Base-by-base conservation (phyloP, 2,329 filamentous ascomycete species). In the Fusarium virguliforme region DNA sequence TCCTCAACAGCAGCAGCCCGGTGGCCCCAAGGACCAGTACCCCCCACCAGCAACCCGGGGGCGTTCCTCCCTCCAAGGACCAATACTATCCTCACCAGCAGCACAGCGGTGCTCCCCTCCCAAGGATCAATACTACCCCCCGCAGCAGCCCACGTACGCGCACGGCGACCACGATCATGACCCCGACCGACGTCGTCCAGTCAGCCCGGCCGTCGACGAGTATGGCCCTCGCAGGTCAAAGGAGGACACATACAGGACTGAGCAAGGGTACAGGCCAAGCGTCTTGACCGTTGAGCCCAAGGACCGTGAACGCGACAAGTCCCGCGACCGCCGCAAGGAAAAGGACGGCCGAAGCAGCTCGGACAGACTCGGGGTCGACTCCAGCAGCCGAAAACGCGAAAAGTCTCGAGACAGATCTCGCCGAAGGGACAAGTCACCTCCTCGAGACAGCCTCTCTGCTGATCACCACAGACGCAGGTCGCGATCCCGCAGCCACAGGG, bases 201-300 rank as follows among this genome's bases (percentile, higher is more conserved):
- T 34, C 57, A 72, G 65, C 56, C 65, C 71, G 13, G 60, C 69
- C 8, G 68, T 62, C 4, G 75, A 77, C 37, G 66, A 71, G 10
- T 68, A 70, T 54, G 63, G 67, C 6, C 61, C 65, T 22, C 70
- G 67, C 40, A 72, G 60, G 43, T 69, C 73, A 34, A 73, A 65
- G 15, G 74, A 72, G 13, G 68, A 73, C 53, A 64, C 75, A 12
- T 68, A 73, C 38, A 72, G 71, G 24, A 77, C 78, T 10, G 84
- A 85, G 18, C 18, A 18, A 18, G 18, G 18, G 3, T 81, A 81
- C 10, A 71, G 70, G 56, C 80, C 84, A 13, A 85, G 80, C 63
- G 75, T 85, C 30, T 69, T 86, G 57, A 82, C 81, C 0, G 83
- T 83, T 28, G 85, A 85, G 26, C 80, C 82, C 4, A 73, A 78